A percentile compares a stretch with the other conserved stretches of the same genome.
These are phyloP conservation scores for Galeopsis tetrahit DNA, from an alignment of 257 asterid species.

Conservation along the genomic window DNA sequence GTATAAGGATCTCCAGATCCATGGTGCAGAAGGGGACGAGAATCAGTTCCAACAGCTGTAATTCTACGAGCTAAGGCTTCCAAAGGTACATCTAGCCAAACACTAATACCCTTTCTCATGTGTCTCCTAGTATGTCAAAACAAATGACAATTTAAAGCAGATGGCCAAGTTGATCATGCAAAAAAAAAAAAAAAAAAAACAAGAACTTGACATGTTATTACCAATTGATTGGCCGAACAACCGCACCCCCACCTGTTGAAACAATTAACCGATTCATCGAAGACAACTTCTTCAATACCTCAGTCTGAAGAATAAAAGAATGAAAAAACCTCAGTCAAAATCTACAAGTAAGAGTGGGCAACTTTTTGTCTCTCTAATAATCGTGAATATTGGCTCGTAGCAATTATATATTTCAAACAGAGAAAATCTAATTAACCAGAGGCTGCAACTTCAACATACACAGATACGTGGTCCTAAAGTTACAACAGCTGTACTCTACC, in stretches of 20 bases:
- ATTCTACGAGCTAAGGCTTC: conserved; percentile 89
- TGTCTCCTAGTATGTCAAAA: conserved; percentile 61
- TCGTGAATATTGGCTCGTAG: background rate
- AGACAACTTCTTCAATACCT: conserved; percentile 70
- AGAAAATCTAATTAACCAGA: background rate
- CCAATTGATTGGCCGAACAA: conserved; percentile 90
- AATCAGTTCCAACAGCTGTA: conserved; percentile 68
- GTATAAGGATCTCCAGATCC: conserved; percentile 79
- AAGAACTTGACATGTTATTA: conserved; percentile 38
- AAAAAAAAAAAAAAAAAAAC: conserved; percentile 33
- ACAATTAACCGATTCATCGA: conserved; percentile 69
- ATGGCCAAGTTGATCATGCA: background rate
- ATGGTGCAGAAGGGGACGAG: conserved; percentile 79
- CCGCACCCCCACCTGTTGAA: conserved; percentile 98
- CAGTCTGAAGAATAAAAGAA: conserved; percentile 55
- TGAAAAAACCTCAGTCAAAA: background rate
- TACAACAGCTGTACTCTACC: background rate
- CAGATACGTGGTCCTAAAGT: too few species aligned
- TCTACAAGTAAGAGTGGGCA: conserved; percentile 10
- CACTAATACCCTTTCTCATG: conserved; percentile 82
- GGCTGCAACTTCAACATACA: background rate
- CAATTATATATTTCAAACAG: background rate
- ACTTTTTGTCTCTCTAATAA: conserved; percentile 13
- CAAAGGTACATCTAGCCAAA: conserved; percentile 93
- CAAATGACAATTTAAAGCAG: conserved; percentile 9